Conservation (phyloP, 768 basidiomycete species). For the Tricholoma sp. region DNA sequence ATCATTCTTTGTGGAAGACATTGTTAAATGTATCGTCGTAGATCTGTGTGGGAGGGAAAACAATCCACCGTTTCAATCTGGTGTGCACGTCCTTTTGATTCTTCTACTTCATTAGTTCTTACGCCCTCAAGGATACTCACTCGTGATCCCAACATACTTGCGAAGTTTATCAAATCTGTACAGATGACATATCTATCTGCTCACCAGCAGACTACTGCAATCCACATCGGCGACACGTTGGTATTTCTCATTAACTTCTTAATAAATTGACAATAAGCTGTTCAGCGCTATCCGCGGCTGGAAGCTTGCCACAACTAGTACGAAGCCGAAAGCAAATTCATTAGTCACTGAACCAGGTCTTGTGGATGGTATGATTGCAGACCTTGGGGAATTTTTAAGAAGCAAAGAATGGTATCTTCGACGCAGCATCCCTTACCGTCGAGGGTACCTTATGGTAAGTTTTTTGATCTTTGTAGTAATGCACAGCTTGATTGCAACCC, state of each 20-base stretch:
- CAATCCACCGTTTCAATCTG: not conserved
- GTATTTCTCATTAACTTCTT: not conserved
- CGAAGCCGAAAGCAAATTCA: not conserved
- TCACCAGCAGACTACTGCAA: not conserved
- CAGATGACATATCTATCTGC: not conserved
- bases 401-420: conserved; percentile 70
- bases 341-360: conserved; percentile 36
- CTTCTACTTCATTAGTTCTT: not conserved
- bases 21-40: conserved; percentile 53
- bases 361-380: conserved; percentile 54
- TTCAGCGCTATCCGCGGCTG: not conserved
- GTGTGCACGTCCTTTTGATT: not conserved
- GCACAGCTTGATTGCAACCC: not conserved
- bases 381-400: conserved; percentile 61
- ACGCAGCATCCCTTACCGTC: conserved; percentile 57
- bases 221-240: not conserved
- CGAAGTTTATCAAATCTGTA: not conserved
- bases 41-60: conserved; percentile 59
- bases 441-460: conserved; percentile 63
- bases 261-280: not conserved
- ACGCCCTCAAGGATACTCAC: not conserved
- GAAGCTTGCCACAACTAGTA: not conserved
- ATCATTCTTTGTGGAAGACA: conserved; percentile 31
- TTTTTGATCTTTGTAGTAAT: not conserved
- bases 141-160: not conserved